phyloP scores from a whole-genome alignment of 1,139 yeast genomes.

The Yamadazyma diddensiae region DNA sequence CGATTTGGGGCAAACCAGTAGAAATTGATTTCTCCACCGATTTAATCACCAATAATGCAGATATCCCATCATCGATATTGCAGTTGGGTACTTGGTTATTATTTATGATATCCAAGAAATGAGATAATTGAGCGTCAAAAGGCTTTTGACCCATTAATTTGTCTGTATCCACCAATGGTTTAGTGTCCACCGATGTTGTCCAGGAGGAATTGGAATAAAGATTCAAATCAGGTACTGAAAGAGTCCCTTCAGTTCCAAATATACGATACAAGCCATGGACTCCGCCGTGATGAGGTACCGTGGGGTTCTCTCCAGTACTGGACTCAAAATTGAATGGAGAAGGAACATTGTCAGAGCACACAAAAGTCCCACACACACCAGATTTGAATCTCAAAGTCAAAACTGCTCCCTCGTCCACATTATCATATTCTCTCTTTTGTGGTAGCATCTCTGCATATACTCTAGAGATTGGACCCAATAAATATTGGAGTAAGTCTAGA shows the following conservation, averaged over 20 bases:
- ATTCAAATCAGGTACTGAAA: constrained; percentile 41
- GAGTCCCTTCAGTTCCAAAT: constrained; percentile 40
- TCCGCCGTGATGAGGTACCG: constrained; percentile 31
- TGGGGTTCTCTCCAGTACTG: constrained; percentile 45
- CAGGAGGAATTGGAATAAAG: constrained; percentile 22
- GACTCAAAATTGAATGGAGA: constrained; percentile 43
- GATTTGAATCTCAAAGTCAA: constrained; percentile 35
- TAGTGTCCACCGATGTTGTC: constrained; percentile 17
- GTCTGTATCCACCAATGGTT: constrained; percentile 14
- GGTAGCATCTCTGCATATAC: constrained; percentile 39
- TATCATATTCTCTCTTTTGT: constrained; percentile 26
- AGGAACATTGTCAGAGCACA: constrained; percentile 41
- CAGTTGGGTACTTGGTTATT: constrained; percentile 31
- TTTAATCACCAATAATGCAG: constrained; percentile 31
- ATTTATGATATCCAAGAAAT: constrained; percentile 34
- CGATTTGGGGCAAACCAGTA: constrained; percentile 33
- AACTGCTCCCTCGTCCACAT: constrained; percentile 45
- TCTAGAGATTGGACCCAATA: constrained; percentile 36
- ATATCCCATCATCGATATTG: constrained; percentile 37
- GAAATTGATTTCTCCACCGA: constrained; percentile 37
- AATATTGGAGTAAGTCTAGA: constrained; percentile 39
- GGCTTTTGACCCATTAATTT: constrained; percentile 22
- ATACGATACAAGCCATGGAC: constrained; percentile 38
- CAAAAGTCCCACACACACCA: constrained; percentile 41
- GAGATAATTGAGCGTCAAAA: constrained; percentile 39